Evolutionary conservation across 371 early-diverging fungal genomes (phyloP), one percentile per base, ranked within the genome.

Genomic region (Lichtheimia hyalospora): DNA sequence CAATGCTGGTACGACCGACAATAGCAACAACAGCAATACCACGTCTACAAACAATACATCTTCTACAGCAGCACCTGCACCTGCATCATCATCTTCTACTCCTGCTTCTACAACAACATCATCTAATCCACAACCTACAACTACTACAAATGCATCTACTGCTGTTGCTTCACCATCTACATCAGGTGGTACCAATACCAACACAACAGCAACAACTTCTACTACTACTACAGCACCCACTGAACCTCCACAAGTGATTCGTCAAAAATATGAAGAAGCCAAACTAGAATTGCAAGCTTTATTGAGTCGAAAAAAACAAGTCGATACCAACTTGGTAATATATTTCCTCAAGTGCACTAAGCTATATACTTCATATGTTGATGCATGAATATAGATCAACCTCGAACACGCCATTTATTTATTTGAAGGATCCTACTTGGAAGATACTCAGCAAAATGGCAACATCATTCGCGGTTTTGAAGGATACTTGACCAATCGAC

Each of bases 381-480:
- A 21, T 2, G 34, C 34, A 8, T 34, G 34, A 34, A 43, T n/a
- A 21, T 24, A 71, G 72, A 66, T 79, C 57, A 86, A 80, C 40
- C 69, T 93, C 13, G 94, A 93, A 67, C 70, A 84, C 27, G 81
- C 84, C 49, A 89, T 93, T 57, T 93, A 91, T 71, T 69, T 83
- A 5, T 89, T 90, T 70, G 94, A 93, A 62, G 89, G 89, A 1
- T 85, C 89, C 12, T 93, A 93, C 63, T 65, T 93, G 49, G 92
- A 91, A 69, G 92, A 93, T 49, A 92, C 94, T 5, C 86, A 83
- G 49, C 81, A 79, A 39, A 82, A 84, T 49, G 94, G 94, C 14
- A 93, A 93, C 60, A 87, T 93, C 48, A 86, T 93, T 52, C 83
- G 85, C 28, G 94, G 94, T 0, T 93, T 92, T 64, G 92, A 91